Percentiles rank a stretch among this genome's conserved stretches.
phyloP scores from a whole-genome alignment of 2,329 filamentous ascomycete species.

The Monilinia fructicola region DNA sequence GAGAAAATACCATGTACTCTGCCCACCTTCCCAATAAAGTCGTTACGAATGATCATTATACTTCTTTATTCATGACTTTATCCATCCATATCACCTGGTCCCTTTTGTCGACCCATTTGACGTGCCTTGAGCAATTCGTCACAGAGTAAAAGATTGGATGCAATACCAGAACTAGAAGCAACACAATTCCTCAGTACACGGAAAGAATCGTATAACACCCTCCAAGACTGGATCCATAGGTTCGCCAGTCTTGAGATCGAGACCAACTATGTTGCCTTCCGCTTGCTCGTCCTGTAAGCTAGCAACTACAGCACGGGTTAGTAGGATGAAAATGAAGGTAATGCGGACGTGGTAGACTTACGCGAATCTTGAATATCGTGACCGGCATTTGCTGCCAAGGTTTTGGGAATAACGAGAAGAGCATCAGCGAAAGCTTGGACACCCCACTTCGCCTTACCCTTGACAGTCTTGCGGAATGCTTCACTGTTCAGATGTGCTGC shows the following conservation, averaged over 20 bases:
- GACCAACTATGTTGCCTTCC: constrained; percentile 81
- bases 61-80: constrained; percentile 30
- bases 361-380: constrained; percentile 94
- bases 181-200: constrained; percentile 90
- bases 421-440: constrained; percentile 94
- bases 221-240: constrained; percentile 93
- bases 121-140: constrained; percentile 97
- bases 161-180: constrained; percentile 91
- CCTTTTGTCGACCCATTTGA: constrained; percentile 76
- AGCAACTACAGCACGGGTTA: constrained; percentile 60
- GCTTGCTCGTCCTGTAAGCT: constrained; percentile 80
- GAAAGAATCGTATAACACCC: constrained; percentile 96
- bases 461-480: constrained; percentile 82
- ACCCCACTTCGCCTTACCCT: constrained; percentile 97
- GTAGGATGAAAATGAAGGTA: constrained; percentile 16
- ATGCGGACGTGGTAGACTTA: constrained; percentile 51
- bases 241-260: constrained; percentile 83
- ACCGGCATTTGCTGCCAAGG: constrained; percentile 89
- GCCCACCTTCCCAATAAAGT: constrained; percentile 13
- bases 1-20: constrained; percentile 6
- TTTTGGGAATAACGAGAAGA: constrained; percentile 94
- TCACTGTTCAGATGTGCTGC: constrained; percentile 85
- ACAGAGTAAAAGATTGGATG: constrained; percentile 89
- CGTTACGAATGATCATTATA: constrained; percentile 19
- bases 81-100: constrained; percentile 64